Evolutionary conservation across 106 monocot genomes (phyloP).

Genomic region (Dendrobium catenatum): DNA sequence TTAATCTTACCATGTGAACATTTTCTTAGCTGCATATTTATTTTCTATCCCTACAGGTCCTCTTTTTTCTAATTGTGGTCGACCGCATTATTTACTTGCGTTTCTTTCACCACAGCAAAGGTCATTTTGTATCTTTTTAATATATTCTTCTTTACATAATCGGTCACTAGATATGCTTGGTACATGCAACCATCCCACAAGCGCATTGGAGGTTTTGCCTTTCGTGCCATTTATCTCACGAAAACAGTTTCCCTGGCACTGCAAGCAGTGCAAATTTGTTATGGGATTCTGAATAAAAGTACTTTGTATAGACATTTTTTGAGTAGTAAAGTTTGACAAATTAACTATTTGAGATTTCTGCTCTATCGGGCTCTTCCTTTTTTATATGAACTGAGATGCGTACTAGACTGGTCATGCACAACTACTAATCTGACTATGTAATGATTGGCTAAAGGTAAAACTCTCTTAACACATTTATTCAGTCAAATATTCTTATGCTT

Average conservation of each 20-base stretch:
- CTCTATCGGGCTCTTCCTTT: constrained; percentile 92
- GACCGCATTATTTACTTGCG: constrained; percentile 90
- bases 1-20: background rate
- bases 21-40: background rate
- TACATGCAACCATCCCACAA: constrained; percentile 58
- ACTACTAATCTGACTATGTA: constrained; percentile 95
- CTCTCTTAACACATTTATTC: constrained; percentile 1
- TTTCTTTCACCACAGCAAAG: constrained; percentile 71
- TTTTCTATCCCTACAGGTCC: constrained; percentile 39
- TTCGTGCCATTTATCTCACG: constrained; percentile 87
- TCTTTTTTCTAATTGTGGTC: constrained; percentile 94
- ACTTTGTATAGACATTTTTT: constrained; percentile 85
- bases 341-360: constrained; percentile 79
- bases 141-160: constrained; percentile 81
- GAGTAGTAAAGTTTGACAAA: constrained; percentile 27
- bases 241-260: constrained; percentile 82
- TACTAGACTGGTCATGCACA: constrained; percentile 98
- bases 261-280: constrained; percentile 78
- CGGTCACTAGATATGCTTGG: constrained; percentile 91
- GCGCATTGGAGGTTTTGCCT: constrained; percentile 34
- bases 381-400: constrained; percentile 94
- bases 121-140: constrained; percentile 87
- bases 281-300: constrained; percentile 86
- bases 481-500: background rate
- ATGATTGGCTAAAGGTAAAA: constrained; percentile 96